A percentile compares a stretch with the other conserved stretches of the same genome.
Conservation (phyloP, 257 asterid species). For the Nicotiana tabacum region DNA sequence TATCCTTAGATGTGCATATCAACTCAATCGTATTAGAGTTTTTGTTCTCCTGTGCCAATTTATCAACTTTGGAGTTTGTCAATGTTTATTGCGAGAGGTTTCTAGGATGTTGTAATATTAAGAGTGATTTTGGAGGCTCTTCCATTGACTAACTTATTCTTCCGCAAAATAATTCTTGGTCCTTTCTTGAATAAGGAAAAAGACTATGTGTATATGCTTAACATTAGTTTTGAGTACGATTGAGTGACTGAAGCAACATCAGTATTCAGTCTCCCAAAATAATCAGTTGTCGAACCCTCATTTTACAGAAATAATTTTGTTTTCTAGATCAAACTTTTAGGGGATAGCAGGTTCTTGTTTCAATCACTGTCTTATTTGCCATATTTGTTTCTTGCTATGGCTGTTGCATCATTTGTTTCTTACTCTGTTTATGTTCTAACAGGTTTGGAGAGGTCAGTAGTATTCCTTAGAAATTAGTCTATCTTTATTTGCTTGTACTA, state of each 20-base stretch:
- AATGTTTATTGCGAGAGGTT: neutral
- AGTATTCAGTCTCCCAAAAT: neutral
- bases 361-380: neutral
- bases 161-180: neutral
- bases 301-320: neutral
- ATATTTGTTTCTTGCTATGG: neutral
- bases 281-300: neutral
- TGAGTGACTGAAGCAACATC: neutral
- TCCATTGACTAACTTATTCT: neutral
- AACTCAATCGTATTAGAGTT: neutral
- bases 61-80: neutral
- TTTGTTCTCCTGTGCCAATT: neutral
- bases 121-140: neutral
- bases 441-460: neutral
- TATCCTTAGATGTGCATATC: neutral
- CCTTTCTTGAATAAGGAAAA: neutral
- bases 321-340: neutral
- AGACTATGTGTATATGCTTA: neutral
- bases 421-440: neutral
- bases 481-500: neutral
- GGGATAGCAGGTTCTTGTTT: neutral
- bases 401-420: neutral
- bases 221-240: neutral
- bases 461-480: neutral
- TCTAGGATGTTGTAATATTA: neutral